Base-by-base conservation (phyloP, 495 filamentous ascomycete species). In the Trichoderma gamsii region DNA sequence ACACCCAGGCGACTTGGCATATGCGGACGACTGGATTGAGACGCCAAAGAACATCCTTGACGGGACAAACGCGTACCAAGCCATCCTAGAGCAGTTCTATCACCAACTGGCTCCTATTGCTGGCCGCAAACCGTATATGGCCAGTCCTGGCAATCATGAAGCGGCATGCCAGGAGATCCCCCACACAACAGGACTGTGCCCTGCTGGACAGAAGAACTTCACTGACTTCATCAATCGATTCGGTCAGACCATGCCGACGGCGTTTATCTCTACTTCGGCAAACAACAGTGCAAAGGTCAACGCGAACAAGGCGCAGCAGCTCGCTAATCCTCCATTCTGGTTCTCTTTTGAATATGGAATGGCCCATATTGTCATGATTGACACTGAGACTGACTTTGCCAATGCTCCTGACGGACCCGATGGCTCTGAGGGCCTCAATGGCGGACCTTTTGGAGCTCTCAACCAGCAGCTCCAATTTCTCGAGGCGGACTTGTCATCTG, bases 271-370 rank as follows among this genome's bases (percentile, higher is more conserved):
- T 0, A 76, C 74, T 0, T 84, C 84, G 0, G 69, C 76, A 0
- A 78, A 78, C 66, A 70, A 71, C 16, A 77, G 77, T 2, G 84
- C 84, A 0, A 77, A 77, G 32, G 66, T 77, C 18, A 75, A 78
- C 44, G 85, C 85, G 18, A 76, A 78, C 63, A 77, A 80, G 69
- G 86, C 86, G 3, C 72, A 76, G 6, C 52, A 68, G 32, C 79
- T 86, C 4, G 76, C 86, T 4, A 82, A 84, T 38, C 86, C 86
- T 1, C 86, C 86, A 0, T 88, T 88, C 76, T 88, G 85, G 85
- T 88, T 86, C 74, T 86, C 84, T 0, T 88, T 88, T 73, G 85
- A 88, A 64, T 86, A 87, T 76, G 85, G 85, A 70, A 83, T 86
- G 80, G 79, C 78, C 7, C 85, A 88, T 75, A 73, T 84, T 65